Base-by-base conservation (phyloP, 1,284 basidiomycete genomes). In the Cutaneotrichosporon spelunceum region DNA sequence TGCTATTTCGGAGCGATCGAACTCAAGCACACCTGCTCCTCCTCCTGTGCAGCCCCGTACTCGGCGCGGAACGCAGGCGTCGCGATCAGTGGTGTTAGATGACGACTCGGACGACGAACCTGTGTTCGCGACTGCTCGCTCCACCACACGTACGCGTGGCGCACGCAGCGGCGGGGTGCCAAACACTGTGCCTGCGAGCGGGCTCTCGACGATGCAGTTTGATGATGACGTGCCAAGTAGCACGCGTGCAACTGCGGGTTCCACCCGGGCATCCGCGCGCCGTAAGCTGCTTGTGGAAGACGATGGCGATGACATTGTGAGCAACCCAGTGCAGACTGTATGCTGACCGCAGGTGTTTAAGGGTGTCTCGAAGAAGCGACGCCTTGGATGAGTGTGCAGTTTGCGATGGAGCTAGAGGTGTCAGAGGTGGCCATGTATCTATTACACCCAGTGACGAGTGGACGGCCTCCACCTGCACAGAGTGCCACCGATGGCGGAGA, bases 21-120 rank as follows among this genome's bases (percentile, higher is more conserved):
- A 65, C 9, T 71, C 70, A 8, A 64, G 66, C 23, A 60, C 57
- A 4, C 63, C 49, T 5, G 61, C 65, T 8, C 42, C 21, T 4
- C 56, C 57, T 10, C 59, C 57, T 13, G 44, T 62, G 23, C 54
- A 49, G n/a, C 50, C 61, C 7, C 60, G 29, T 21, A 36, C 42
- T 21, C 48, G 49, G 44, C 53, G 58, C 26, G 34, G 59, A 13
- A 49, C 50, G 34, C 27, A 63, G 27, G 54, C 54, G 4, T 21
- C 47, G 23, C 34, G 29, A 1, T n/a, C 49, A 11, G 16, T 45
- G 10, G 36, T 67, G 0, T 16, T 68, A 5, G 26, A 72, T 4
- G 70, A 71, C 36, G 73, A 70, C 52, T 71, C 68, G 11, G 66
- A 69, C 27, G 71, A 72, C 33, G 64, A 63, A 16, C 44, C 59